A percentile compares a stretch with the other conserved stretches of the same genome.
Evolutionary conservation across 2,329 filamentous ascomycete genomes (phyloP).

Genomic region (Aspergillus ustus): DNA sequence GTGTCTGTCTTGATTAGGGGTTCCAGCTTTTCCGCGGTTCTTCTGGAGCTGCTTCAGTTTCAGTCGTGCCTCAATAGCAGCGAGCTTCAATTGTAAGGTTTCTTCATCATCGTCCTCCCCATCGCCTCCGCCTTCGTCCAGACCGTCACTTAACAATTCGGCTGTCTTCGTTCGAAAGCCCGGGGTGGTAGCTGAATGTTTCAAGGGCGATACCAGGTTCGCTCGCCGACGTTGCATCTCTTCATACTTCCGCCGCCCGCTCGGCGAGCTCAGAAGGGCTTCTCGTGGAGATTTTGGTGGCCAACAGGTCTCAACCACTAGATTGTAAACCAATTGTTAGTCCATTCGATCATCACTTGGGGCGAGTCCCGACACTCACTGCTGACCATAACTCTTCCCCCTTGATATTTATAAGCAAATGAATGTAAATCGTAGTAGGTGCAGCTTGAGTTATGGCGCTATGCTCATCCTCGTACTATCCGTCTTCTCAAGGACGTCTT

Average conservation of each 20-base stretch:
- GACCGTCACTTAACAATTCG: conserved; percentile 36
- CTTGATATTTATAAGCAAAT: neutral
- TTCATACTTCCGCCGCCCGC: conserved; percentile 76
- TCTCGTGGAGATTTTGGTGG: conserved; percentile 67
- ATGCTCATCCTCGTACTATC: neutral
- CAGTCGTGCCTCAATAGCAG: conserved; percentile 85
- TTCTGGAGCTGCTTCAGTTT: conserved; percentile 86
- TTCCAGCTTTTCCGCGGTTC: conserved; percentile 38
- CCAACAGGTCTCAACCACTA: conserved; percentile 58
- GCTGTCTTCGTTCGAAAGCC: conserved; percentile 40
- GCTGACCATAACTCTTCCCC: conserved; percentile 21
- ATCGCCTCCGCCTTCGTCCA: conserved; percentile 57
- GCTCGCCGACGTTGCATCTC: conserved; percentile 69
- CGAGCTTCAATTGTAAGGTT: conserved; percentile 80
- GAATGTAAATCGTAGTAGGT: neutral
- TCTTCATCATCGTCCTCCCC: conserved; percentile 86
- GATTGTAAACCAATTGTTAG: conserved; percentile 13
- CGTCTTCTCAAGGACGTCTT: neutral
- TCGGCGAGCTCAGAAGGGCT: conserved; percentile 71
- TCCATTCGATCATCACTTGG: neutral
- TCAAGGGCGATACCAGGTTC: conserved; percentile 70
- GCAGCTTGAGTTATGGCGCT: conserved; percentile 1
- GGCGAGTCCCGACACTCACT: conserved; percentile 26
- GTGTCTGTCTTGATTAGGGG: conserved; percentile 25
- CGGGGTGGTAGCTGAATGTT: conserved; percentile 52